Evolutionary conservation across 257 asterid species (phyloP), one percentile per base, ranked within the genome.

Genomic region (Datura wrightii): DNA sequence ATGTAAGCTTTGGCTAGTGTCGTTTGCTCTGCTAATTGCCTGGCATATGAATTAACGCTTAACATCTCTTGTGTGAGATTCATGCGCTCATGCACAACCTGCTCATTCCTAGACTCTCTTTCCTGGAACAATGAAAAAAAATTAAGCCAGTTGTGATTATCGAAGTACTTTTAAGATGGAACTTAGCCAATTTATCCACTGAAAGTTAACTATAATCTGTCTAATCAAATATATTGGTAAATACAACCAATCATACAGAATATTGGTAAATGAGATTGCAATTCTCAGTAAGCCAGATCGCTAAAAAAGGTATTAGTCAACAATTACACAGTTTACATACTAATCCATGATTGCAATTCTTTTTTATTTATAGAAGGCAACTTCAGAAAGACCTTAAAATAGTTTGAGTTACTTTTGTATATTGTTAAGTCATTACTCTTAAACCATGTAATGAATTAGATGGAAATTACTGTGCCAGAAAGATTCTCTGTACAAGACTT

Each of bases 1-100:
- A 93, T 91, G 50, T 95, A 95, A 46, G 98, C 97, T 91, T 95
- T 95, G 85, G 98, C 98, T 66, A 95, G 96, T 82, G 92, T 92
- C 92, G 94, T 92, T 85, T 95, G 98, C 90, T 95, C 96, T 10
- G 95, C 90, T 89, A 95, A 87, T 88, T 95, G 98, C 78, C 98
- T 86, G 85, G 97, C 97, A 79, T 91, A 92, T 87, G 98, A 95
- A 83, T 85, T 88, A 42, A 94, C 92, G 87, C 92, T 92, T 58
- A 88, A 44, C 79, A 92, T 79, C 79, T 95, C 92, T 84, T 90
- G 90, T 16, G 97, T 94, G 39, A 91, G 85, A 88, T 94, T 94
- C 69, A 83, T 90, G 58, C 80, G 89, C 89, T 86, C 88, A 36
- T 84, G 93, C 80, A 88, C 71, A 53, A 83, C 72, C 80, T 87